Conservation (phyloP, 2,329 filamentous ascomycete species). For the Whalleya microplaca region DNA sequence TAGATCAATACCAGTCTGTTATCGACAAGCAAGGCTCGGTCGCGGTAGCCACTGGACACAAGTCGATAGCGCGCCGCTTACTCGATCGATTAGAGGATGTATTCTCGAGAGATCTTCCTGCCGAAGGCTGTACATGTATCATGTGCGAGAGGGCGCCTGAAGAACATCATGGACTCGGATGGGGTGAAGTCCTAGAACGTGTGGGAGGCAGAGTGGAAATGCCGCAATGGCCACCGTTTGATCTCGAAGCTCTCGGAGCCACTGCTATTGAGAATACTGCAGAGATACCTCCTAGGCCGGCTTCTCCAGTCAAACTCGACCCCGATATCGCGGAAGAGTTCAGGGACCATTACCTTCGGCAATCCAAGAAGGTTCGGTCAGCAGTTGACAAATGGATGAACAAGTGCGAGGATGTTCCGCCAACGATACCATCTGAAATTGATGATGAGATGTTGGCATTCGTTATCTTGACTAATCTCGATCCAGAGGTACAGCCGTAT, state of each 20-base stretch:
- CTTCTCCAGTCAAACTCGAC: slow-evolving; percentile 75
- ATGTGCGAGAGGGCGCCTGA: slow-evolving; percentile 72
- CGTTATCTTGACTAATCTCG: slow-evolving; percentile 87
- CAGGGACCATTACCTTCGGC: slow-evolving; percentile 86
- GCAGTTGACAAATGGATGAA: slow-evolving; percentile 90
- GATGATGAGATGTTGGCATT: slow-evolving; percentile 94
- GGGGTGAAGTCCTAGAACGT: slow-evolving; percentile 93
- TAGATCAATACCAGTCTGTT: slow-evolving; percentile 86
- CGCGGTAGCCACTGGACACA: slow-evolving; percentile 92
- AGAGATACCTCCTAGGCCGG: slow-evolving; percentile 59
- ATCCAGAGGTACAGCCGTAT: slow-evolving; percentile 72
- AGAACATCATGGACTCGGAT: slow-evolving; percentile 76
- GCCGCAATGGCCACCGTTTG: slow-evolving; percentile 87
- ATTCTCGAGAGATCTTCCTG: slow-evolving; percentile 89
- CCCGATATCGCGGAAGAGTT: slow-evolving; percentile 95
- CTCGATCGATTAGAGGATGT: slow-evolving; percentile 92
- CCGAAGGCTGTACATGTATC: slow-evolving; percentile 81
- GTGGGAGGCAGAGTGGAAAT: slow-evolving; percentile 87
- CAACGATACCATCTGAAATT: slow-evolving; percentile 81
- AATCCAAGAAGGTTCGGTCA: slow-evolving; percentile 90
- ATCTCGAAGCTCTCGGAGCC: slow-evolving; percentile 64
- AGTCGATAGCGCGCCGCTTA: slow-evolving; percentile 87
- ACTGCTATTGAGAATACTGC: slow-evolving; percentile 67
- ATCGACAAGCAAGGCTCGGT: slow-evolving; percentile 84
- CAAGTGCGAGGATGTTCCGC: slow-evolving; percentile 73